Evolutionary conservation across 352 stramenopile genomes (phyloP).

Genomic region (Phytophthora capsici): DNA sequence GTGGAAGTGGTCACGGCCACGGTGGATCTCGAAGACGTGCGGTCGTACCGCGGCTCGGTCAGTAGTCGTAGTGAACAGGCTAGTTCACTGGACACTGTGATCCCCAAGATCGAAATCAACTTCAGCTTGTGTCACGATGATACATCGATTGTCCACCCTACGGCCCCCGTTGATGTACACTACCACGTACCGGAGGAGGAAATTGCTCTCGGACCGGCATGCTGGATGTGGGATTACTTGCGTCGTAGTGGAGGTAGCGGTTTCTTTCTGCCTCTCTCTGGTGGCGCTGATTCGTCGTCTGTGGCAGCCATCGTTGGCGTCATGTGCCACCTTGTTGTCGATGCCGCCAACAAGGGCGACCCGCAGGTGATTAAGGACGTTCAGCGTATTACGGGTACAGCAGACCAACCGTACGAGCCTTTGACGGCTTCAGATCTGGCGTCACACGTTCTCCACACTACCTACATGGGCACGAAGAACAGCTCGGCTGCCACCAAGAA

Average conservation of each 20-base stretch:
- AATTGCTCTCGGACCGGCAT: conserved; percentile 96
- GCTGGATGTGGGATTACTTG: conserved; percentile 99
- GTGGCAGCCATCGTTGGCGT: conserved; percentile 97
- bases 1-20: conserved; percentile 97
- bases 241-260: conserved; percentile 82
- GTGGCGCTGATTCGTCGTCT: conserved; percentile 96
- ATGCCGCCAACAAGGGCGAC: conserved; percentile 84
- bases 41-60: conserved; percentile 94
- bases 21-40: conserved; percentile 98
- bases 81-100: conserved; percentile 67
- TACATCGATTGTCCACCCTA: conserved; percentile 42
- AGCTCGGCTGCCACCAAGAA: conserved; percentile 92
- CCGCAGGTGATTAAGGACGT: conserved; percentile 87
- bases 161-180: conserved; percentile 66
- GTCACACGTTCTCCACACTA: conserved; percentile 95
- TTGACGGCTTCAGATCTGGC: conserved; percentile 91
- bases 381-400: conserved; percentile 79
- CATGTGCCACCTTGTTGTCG: conserved; percentile 96
- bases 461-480: conserved; percentile 98
- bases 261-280: conserved; percentile 98
- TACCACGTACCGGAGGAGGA: conserved; percentile 95
- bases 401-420: conserved; percentile 55
- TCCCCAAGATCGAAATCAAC: conserved; percentile 76
- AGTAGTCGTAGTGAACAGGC: conserved; percentile 96
- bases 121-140: conserved; percentile 85